These are phyloP conservation scores for Urtica urens DNA, from an alignment of 306 rosid species.

Conservation along the genomic window DNA sequence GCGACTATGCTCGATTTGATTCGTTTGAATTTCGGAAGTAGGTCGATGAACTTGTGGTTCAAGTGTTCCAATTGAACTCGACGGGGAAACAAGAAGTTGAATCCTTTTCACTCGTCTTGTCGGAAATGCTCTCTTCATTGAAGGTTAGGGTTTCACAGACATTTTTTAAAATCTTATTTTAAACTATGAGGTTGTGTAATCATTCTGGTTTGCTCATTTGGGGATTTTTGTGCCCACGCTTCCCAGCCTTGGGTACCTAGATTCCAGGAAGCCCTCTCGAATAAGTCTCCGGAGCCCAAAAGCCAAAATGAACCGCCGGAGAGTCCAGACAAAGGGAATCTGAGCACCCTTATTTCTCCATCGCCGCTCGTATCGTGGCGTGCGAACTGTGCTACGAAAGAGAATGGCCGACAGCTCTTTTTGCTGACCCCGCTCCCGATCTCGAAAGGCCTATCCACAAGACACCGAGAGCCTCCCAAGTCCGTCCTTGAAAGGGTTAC, in stretches of 20 bases:
- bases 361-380: constrained; percentile 97
- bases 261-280: constrained; percentile 41
- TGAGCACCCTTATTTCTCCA: constrained; percentile 50
- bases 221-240: constrained; percentile 8
- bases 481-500: constrained; percentile 31
- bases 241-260: constrained; percentile 77
- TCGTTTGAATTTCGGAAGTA: constrained; percentile 21
- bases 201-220: constrained; percentile 11
- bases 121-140: constrained; percentile 51
- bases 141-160: constrained; percentile 59
- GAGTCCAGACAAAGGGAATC: constrained; percentile 34
- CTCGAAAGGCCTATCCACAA: constrained; percentile 52
- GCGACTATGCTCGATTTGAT: constrained; percentile 1
- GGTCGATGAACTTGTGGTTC: constrained; percentile 74
- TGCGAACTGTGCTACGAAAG: constrained; percentile 61
- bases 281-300: constrained; percentile 18
- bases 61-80: constrained; percentile 40
- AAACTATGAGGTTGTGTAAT: no score
- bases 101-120: constrained; percentile 47
- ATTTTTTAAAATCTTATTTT: no score
- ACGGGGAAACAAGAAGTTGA: constrained; percentile 34
- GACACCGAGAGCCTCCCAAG: constrained; percentile 29
- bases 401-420: constrained; percentile 75
- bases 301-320: constrained; percentile 20
- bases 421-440: constrained; percentile 89